These are phyloP conservation scores for Coprinopsis cinerea DNA, from an alignment of 768 basidiomycete species.

Conservation along the genomic window DNA sequence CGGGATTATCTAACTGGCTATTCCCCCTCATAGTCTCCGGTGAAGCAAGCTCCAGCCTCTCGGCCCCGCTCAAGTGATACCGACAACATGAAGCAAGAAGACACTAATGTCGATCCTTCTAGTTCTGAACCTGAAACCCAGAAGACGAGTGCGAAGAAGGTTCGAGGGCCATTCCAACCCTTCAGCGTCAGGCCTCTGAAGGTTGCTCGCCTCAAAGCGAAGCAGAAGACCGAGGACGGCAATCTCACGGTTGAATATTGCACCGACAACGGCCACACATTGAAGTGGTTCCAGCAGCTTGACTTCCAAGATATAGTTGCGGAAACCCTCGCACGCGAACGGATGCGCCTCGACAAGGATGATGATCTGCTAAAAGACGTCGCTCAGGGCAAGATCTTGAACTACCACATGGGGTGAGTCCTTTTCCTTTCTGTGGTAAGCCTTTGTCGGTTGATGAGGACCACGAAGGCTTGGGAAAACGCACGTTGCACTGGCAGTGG, in stretches of 20 bases:
- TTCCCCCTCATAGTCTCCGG: no score
- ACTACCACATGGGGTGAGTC: conserved; percentile 8
- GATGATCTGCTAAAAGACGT: background rate
- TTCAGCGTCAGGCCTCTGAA: background rate
- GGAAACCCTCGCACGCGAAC: background rate
- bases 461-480: conserved; percentile 4
- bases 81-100: no score
- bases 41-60: no score
- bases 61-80: no score
- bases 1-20: no score
- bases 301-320: background rate
- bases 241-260: background rate
- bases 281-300: conserved; percentile 1
- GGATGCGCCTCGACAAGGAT: background rate
- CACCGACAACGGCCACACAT: background rate
- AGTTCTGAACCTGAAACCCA: no score
- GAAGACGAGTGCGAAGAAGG: no score
- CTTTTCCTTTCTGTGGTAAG: background rate
- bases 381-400: conserved; percentile 3
- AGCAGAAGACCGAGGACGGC: background rate
- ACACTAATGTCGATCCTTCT: no score
- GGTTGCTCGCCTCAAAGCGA: background rate
- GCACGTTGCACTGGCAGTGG: background rate
- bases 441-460: background rate
- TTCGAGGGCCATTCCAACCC: background rate